Evolutionary conservation across 257 asterid genomes (phyloP).

Genomic region (Ilex aquifolium): DNA sequence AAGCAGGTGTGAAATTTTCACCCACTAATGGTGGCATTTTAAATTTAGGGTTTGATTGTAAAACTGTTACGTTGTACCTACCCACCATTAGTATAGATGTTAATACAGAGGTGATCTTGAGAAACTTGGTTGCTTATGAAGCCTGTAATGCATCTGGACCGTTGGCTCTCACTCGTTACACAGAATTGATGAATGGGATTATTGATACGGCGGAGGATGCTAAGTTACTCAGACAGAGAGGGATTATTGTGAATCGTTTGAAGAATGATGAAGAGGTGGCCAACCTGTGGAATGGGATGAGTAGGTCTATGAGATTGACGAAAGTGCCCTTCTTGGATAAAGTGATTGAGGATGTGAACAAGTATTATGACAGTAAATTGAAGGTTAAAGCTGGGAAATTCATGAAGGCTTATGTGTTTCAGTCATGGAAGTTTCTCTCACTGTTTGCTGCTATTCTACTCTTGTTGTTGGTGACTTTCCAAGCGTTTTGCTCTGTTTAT

Average conservation of each 20-base stretch:
- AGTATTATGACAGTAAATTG: slow-evolving; percentile 48
- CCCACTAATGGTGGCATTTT: slow-evolving; percentile 22
- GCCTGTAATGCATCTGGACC: slow-evolving; percentile 46
- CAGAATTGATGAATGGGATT: slow-evolving; percentile 65
- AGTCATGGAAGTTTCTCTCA: slow-evolving; percentile 53
- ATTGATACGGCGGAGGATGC: slow-evolving; percentile 55
- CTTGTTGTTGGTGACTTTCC: slow-evolving; percentile 39
- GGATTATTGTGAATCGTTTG: slow-evolving; percentile 54
- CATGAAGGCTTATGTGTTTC: slow-evolving; percentile 45
- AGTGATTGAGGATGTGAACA: slow-evolving; percentile 58
- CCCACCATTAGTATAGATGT: slow-evolving; percentile 27
- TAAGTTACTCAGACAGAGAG: slow-evolving; percentile 37
- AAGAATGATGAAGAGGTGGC: slow-evolving; percentile 65
- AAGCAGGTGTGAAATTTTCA: slow-evolving; percentile 24
- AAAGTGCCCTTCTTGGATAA: slow-evolving; percentile 55
- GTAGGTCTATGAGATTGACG: slow-evolving; percentile 50
- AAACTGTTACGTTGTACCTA: slow-evolving; percentile 15
- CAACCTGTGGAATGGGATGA: slow-evolving; percentile 74
- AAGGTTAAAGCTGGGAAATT: slow-evolving; percentile 41
- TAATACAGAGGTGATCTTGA: slow-evolving; percentile 30
- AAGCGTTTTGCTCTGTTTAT: slow-evolving; percentile 56
- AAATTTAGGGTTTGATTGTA: slow-evolving; percentile 18
- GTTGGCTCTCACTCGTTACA: slow-evolving; percentile 42
- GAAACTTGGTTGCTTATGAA: slow-evolving; percentile 67
- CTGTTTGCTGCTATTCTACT: slow-evolving; percentile 39